Conservation (phyloP, 805 yeast species). For the Debaryomyces hansenii region DNA sequence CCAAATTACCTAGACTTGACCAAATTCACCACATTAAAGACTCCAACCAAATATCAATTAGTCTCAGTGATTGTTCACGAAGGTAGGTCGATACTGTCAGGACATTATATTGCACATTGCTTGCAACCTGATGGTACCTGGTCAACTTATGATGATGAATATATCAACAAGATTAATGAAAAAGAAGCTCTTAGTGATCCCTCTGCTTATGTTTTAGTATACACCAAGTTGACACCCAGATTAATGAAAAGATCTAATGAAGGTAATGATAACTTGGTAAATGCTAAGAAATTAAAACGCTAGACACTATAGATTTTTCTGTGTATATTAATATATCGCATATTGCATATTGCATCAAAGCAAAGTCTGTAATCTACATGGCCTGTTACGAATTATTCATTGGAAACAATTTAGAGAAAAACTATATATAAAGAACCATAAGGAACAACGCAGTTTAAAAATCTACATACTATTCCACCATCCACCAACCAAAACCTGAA, state of each 20-base stretch:
- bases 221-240: slow-evolving; percentile 72
- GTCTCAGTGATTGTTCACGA: slow-evolving; percentile 88
- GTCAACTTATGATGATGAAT: slow-evolving; percentile 95
- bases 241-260: slow-evolving; percentile 8
- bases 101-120: slow-evolving; percentile 91
- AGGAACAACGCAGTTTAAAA: neutral
- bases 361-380: neutral
- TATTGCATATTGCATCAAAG: neutral
- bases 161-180: slow-evolving; percentile 71
- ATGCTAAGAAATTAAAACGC: slow-evolving; percentile 4
- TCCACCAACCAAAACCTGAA: neutral
- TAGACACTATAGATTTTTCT: neutral
- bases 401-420: neutral
- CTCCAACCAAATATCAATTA: slow-evolving; percentile 61
- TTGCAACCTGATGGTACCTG: slow-evolving; percentile 90
- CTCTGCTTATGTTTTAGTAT: slow-evolving; percentile 86
- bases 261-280: slow-evolving; percentile 2
- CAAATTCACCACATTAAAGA: slow-evolving; percentile 40
- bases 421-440: neutral
- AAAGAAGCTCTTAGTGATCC: slow-evolving; percentile 77
- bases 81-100: slow-evolving; percentile 88
- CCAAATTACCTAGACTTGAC: slow-evolving; percentile 76
- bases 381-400: no score
- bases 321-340: neutral
- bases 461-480: neutral